phyloP scores from a whole-genome alignment of 306 rosid species.

The Vigna radiata region DNA sequence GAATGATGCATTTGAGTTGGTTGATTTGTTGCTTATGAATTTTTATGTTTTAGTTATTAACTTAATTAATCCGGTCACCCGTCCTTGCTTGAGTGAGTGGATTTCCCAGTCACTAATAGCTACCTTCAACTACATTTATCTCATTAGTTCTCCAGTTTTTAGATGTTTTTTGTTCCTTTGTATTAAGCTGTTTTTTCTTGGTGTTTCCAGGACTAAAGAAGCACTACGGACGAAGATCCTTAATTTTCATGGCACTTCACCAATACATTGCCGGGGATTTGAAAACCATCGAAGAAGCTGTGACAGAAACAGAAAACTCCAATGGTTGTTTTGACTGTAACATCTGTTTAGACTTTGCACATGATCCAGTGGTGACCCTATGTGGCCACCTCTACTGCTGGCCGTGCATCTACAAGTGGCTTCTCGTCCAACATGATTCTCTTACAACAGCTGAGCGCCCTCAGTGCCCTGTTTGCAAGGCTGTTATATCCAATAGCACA shows the following conservation, averaged over 20 bases:
- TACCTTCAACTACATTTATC: conserved; percentile 24
- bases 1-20: conserved; percentile 6
- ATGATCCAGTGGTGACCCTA: conserved; percentile 87
- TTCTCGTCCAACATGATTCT: conserved; percentile 75
- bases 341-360: conserved; percentile 84
- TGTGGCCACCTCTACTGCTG: conserved; percentile 99
- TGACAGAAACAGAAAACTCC: conserved; percentile 56
- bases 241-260: conserved; percentile 66
- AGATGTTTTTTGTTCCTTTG: background rate
- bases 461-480: conserved; percentile 96
- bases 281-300: conserved; percentile 54
- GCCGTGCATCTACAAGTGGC: conserved; percentile 98
- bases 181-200: conserved; percentile 46
- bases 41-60: background rate
- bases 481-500: conserved; percentile 72
- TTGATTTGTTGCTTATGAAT: background rate
- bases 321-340: conserved; percentile 81
- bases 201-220: conserved; percentile 46
- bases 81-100: conserved; percentile 30
- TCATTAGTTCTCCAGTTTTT: background rate
- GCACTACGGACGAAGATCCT: conserved; percentile 31
- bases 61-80: background rate
- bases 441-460: conserved; percentile 79
- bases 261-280: conserved; percentile 59
- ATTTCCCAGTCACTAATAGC: conserved; percentile 10